A percentile compares a stretch with the other conserved stretches of the same genome.
Conservation (phyloP, 768 basidiomycete genomes). For the Suillus variegatus region DNA sequence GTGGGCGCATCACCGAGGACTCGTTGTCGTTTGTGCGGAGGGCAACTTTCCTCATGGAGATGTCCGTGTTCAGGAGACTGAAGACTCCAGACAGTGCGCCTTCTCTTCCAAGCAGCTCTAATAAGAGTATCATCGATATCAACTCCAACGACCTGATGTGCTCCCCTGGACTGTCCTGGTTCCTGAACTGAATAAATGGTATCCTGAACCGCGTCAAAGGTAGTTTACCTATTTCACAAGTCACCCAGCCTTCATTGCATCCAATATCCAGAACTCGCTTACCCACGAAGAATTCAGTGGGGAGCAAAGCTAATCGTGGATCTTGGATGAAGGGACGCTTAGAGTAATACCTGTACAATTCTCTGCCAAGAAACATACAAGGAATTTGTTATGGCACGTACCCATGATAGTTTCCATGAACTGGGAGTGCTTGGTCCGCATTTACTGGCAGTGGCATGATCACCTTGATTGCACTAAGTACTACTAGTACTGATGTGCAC, state of each 20-base stretch:
- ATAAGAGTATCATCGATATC: constrained; percentile 82
- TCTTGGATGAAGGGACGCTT: constrained; percentile 66
- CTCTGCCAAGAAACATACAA: neutral
- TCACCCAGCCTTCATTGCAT: constrained; percentile 85
- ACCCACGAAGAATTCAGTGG: constrained; percentile 48
- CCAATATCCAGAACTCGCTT: constrained; percentile 79
- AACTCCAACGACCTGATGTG: constrained; percentile 73
- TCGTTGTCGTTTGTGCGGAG: constrained; percentile 15
- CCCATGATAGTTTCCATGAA: constrained; percentile 79
- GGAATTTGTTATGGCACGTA: constrained; percentile 24
- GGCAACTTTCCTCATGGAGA: neutral
- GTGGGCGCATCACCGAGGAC: constrained; percentile 9
- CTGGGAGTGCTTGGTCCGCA: constrained; percentile 30
- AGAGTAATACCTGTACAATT: constrained; percentile 62
- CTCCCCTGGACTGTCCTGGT: constrained; percentile 64
- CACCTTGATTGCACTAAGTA: too few relatives aligned
- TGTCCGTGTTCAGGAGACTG: constrained; percentile 37
- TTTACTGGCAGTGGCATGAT: neutral
- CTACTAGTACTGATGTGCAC: neutral
- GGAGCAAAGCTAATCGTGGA: constrained; percentile 65
- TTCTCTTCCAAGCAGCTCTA: constrained; percentile 72
- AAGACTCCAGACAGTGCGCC: constrained; percentile 70
- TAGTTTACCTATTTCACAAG: constrained; percentile 76
- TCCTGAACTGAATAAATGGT: constrained; percentile 3
- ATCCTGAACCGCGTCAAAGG: neutral